Base-by-base conservation (phyloP, 345 rosid genomes). In the Carallia pectinifolia region DNA sequence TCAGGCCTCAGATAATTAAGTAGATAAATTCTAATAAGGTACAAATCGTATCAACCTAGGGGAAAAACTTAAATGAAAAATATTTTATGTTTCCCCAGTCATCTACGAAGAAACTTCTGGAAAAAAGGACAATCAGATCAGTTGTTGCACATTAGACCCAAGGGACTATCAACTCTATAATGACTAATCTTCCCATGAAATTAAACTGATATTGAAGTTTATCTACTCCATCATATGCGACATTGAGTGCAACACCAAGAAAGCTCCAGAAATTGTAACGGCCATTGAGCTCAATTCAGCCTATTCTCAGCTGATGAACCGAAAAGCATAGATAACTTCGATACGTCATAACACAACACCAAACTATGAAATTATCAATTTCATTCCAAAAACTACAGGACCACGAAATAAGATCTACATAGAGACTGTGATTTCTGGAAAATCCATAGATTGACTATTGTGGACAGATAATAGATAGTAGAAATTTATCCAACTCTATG, bases 401-500 rank as follows among this genome's bases (percentile, higher is more conserved):
- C 29, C 53, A 53, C 60, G 36, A 33, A 61, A 34, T 18, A n/a
- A 61, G 8, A 40, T 17, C 54, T 39, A 31, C 56, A 33, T 6
- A 61, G 27, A 53, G 34, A 39, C 23, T 19, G 38, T 33, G 50
- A 37, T 36, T 44, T 38, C 18, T 38, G 53, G 54, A 61, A 56
- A 60, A 29, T 50, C 2, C 73, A 60, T 30, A 58, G 68, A 71
- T 53, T 3, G 10, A 52, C 39, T 47, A 39, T 65, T 59, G 48
- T 6, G 47, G 67, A 68, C 53, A 65, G 47, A 9, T 15, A 37
- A 64, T 27, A 56, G 27, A 76, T 56, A 37, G 58, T n/a, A 23
- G 61, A 69, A 74, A 67, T 54, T 58, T 52, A 73, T 69, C 68
- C 72, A 77, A 68, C 70, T 65, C 58, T 6, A 29, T 48, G 53